phyloP scores from a whole-genome alignment of 2,329 filamentous ascomycete species.

The Aureobasidium subglaciale region DNA sequence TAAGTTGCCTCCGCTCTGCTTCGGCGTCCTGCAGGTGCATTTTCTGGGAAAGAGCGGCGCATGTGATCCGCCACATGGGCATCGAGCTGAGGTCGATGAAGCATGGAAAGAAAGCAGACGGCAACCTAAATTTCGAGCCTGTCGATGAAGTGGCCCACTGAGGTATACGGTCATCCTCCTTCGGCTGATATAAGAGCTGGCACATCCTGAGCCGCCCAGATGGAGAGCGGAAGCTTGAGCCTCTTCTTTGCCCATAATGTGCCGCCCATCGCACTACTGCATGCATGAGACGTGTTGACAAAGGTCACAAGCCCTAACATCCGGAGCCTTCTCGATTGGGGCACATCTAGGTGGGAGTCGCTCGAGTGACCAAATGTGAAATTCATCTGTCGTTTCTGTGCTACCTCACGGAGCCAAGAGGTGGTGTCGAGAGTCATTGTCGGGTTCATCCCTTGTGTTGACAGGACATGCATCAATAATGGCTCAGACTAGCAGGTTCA shows the following conservation, averaged over 20 bases:
- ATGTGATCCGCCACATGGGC: not conserved
- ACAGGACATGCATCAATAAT: not conserved
- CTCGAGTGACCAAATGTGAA: not conserved
- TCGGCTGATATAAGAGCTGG: no score
- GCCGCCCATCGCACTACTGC: not conserved
- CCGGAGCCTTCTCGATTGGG: no score
- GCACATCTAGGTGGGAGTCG: not conserved
- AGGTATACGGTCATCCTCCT: no score
- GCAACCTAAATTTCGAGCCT: not conserved
- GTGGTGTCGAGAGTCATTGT: not conserved
- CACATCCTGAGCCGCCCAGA: not conserved
- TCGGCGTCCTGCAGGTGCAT: slow-evolving; percentile 2
- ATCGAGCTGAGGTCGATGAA: not conserved
- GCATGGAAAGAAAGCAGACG: not conserved
- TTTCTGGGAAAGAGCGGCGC: not conserved
- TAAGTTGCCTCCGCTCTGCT: not conserved
- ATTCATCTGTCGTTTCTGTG: not conserved
- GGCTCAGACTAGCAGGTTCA: not conserved
- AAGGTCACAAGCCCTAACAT: no score
- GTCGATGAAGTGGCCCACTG: not conserved
- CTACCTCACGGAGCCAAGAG: no score
- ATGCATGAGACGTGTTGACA: not conserved
- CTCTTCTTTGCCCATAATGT: not conserved
- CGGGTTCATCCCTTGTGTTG: not conserved
- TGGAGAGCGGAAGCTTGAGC: not conserved